phyloP scores from a whole-genome alignment of 805 yeast genomes.

The Brettanomyces bruxellensis region DNA sequence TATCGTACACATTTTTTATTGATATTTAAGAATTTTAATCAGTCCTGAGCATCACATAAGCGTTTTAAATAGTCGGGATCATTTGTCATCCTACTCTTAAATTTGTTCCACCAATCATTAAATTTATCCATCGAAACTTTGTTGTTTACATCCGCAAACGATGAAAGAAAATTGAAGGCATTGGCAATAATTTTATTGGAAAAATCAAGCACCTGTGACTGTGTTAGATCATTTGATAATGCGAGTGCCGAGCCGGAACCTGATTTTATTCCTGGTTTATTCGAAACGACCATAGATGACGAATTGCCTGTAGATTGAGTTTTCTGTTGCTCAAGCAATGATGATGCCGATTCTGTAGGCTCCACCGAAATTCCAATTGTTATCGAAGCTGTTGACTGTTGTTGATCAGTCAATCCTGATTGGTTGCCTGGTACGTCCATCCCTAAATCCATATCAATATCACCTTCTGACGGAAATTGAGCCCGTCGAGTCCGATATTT shows the following conservation, averaged over 20 bases:
- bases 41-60: background rate
- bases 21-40: background rate
- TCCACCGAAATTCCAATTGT: conserved; percentile 87
- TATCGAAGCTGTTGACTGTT: conserved; percentile 10
- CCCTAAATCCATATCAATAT: conserved; percentile 48
- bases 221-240: conserved; percentile 10
- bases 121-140: conserved; percentile 82
- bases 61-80: conserved; percentile 76
- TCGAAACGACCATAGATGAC: conserved; percentile 22
- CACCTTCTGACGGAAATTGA: conserved; percentile 22
- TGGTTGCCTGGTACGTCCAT: conserved; percentile 8
- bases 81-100: conserved; percentile 60
- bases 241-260: conserved; percentile 13
- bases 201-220: conserved; percentile 36
- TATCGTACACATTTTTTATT: background rate
- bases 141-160: conserved; percentile 75
- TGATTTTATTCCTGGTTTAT: conserved; percentile 18
- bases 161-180: conserved; percentile 83
- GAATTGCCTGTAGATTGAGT: conserved; percentile 9
- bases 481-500: background rate
- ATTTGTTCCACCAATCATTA: conserved; percentile 94
- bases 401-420: conserved; percentile 1
- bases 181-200: conserved; percentile 87
- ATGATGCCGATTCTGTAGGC: conserved; percentile 57
- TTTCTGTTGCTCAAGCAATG: conserved; percentile 32